Evolutionary conservation across 495 filamentous ascomycete species (phyloP).

Genomic region (Astrocystis sublimbata): DNA sequence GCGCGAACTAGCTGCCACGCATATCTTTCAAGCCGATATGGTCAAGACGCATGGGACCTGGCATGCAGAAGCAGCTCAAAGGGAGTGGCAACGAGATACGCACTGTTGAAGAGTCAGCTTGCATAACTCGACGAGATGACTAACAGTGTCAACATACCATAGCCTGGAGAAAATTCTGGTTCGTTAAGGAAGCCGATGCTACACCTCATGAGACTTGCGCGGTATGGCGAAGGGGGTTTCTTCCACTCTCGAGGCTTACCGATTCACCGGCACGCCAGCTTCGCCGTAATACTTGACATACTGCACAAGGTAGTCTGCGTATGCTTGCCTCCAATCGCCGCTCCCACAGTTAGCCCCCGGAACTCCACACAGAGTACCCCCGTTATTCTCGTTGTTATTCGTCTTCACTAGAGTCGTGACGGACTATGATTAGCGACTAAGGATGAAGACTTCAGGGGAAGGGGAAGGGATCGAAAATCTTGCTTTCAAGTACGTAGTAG

Average conservation of each 20-base stretch:
- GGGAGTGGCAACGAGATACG: not conserved
- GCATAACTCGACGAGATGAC: not conserved
- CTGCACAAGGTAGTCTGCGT: conserved; percentile 55
- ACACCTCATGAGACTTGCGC: not conserved
- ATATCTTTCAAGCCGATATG: not conserved
- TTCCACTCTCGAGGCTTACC: conserved; percentile 34
- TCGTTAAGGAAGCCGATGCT: conserved; percentile 43
- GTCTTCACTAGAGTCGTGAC: conserved; percentile 60
- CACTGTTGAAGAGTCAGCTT: not conserved
- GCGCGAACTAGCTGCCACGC: not conserved
- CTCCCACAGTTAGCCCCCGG: conserved; percentile 42
- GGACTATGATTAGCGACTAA: conserved; percentile 41
- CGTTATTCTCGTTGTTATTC: conserved; percentile 50
- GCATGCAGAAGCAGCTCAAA: not conserved
- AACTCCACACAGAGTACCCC: conserved; percentile 57
- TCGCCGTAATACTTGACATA: conserved; percentile 53
- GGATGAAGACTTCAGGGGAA: not conserved
- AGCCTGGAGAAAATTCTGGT: conserved; percentile 42
- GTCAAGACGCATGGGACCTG: not conserved
- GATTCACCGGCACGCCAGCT: conserved; percentile 52
- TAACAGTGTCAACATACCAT: conserved; percentile 16
- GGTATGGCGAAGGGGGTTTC: not conserved
- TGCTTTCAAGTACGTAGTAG: not conserved
- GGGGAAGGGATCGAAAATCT: not conserved
- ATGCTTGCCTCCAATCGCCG: conserved; percentile 59